These are phyloP conservation scores for Aegle marmelos DNA, from an alignment of 345 rosid genomes.

Conservation along the genomic window DNA sequence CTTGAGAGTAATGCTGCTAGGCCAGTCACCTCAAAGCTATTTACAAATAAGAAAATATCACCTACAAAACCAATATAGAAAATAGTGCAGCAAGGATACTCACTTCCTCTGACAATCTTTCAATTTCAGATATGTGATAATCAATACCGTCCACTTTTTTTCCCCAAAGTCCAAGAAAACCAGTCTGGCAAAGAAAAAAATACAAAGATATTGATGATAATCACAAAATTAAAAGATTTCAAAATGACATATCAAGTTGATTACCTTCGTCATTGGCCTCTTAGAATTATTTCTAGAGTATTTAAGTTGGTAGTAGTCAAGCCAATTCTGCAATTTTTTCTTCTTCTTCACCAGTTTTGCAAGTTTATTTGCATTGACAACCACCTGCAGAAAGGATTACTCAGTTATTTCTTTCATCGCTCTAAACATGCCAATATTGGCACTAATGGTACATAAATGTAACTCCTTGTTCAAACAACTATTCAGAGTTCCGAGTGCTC, in stretches of 20 bases:
- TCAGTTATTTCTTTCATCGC: no score
- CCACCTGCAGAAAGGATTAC: no score
- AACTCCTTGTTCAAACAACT: no score
- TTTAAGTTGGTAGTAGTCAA: constrained; percentile 73
- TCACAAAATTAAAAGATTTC: constrained; percentile 1
- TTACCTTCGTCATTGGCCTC: constrained; percentile 68
- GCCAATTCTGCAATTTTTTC: constrained; percentile 77
- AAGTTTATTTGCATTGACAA: constrained; percentile 80
- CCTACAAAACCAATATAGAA: background rate
- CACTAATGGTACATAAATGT: no score
- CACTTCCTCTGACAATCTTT: constrained; percentile 68
- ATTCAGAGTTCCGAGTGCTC: no score
- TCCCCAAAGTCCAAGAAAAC: constrained; percentile 84
- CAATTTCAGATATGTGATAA: constrained; percentile 58
- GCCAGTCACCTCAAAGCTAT: background rate
- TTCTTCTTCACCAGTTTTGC: constrained; percentile 69
- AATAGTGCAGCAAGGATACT: constrained; percentile 16
- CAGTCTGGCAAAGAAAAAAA: constrained; percentile 52
- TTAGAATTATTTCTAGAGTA: constrained; percentile 48
- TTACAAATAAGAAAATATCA: background rate
- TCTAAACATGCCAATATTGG: no score
- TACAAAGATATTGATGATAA: background rate
- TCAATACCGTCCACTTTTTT: constrained; percentile 77
- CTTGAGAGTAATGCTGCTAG: background rate
- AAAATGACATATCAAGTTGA: constrained; percentile 9